Conservation (phyloP, 768 basidiomycete genomes). For the Leccinum longicurvipes region DNA sequence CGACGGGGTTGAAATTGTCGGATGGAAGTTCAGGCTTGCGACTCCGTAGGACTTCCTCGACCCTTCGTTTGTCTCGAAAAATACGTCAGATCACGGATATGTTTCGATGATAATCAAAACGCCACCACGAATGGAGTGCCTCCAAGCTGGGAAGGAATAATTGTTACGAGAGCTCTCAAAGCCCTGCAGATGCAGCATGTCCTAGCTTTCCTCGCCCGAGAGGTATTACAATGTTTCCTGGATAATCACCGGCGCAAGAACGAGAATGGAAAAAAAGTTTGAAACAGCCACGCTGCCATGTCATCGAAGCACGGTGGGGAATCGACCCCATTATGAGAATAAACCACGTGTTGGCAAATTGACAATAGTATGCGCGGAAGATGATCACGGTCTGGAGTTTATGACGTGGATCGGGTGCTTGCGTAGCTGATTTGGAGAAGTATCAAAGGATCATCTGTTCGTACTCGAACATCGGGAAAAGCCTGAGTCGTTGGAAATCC, state of each 20-base stretch:
- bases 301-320: background rate
- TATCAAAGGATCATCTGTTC: background rate
- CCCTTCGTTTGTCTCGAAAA: background rate
- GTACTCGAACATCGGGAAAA: background rate
- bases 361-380: background rate
- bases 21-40: background rate
- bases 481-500: background rate
- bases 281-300: background rate
- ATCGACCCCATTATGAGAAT: background rate
- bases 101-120: background rate
- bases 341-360: background rate
- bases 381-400: background rate
- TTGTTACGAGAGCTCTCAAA: background rate
- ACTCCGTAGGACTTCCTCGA: background rate
- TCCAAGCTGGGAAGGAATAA: background rate
- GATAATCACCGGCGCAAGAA: background rate
- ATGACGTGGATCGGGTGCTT: background rate
- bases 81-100: background rate
- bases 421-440: background rate
- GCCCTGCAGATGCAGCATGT: constrained; percentile 1
- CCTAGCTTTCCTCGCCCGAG: background rate
- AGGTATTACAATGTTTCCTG: background rate
- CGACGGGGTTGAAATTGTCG: background rate
- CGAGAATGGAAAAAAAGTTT: background rate
- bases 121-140: background rate